A percentile compares a stretch with the other conserved stretches of the same genome.
These are phyloP conservation scores for Debaryomyces subglobosus DNA, from an alignment of 1,139 yeast genomes.

Conservation along the genomic window DNA sequence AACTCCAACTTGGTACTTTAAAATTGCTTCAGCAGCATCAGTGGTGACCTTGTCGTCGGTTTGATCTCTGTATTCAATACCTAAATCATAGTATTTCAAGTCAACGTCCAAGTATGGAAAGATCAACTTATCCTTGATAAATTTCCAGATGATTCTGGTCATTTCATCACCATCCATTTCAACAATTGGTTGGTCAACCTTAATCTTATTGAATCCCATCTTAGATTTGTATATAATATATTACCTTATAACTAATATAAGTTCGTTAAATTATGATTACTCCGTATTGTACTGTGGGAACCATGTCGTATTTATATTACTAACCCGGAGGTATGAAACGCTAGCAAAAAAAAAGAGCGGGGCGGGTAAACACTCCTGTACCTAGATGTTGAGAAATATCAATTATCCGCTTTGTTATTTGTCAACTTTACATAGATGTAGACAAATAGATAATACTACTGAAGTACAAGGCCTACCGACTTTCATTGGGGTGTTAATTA, in stretches of 20 bases:
- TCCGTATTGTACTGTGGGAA: background rate
- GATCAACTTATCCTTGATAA: constrained; percentile 79
- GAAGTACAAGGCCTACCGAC: background rate
- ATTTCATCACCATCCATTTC: constrained; percentile 97
- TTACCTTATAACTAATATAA: background rate
- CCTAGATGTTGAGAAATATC: background rate
- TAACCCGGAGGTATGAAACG: constrained; percentile 4
- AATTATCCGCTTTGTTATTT: background rate
- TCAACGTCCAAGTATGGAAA: constrained; percentile 85
- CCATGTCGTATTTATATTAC: constrained; percentile 7
- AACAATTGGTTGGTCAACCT: constrained; percentile 85
- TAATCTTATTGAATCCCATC: constrained; percentile 52
- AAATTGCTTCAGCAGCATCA: constrained; percentile 90
- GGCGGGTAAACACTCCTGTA: constrained; percentile 5
- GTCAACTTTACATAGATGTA: background rate
- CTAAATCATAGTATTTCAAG: constrained; percentile 88
- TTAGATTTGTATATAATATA: constrained; percentile 1
- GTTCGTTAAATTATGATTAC: background rate
- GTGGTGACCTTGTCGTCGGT: constrained; percentile 86
- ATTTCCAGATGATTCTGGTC: constrained; percentile 91
- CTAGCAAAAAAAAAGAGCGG: constrained; percentile 4
- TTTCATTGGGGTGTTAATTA: background rate
- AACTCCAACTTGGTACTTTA: constrained; percentile 87
- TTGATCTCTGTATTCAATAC: constrained; percentile 80
- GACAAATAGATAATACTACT: background rate